phyloP scores from a whole-genome alignment of 2,329 filamentous ascomycete genomes.

The Cladosporium sp. region DNA sequence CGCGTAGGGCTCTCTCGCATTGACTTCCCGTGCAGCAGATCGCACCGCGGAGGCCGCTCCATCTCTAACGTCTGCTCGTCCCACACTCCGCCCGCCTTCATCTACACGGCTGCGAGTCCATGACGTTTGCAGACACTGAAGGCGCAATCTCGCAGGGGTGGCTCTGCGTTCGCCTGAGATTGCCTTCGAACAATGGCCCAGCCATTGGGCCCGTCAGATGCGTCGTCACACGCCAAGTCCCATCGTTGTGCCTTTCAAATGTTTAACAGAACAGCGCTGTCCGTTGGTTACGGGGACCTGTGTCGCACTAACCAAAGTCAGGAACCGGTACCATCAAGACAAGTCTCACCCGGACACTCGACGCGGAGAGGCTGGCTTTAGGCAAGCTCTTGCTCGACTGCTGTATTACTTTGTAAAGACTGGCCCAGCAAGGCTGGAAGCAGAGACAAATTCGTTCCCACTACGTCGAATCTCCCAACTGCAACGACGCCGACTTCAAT shows the following conservation, averaged over 20 bases:
- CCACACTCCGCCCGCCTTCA: background rate
- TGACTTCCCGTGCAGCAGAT: background rate
- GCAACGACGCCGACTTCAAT: background rate
- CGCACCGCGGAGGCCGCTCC: background rate
- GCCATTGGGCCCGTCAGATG: background rate
- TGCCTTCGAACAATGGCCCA: background rate
- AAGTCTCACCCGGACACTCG: constrained; percentile 9
- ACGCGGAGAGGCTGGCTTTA: constrained; percentile 4
- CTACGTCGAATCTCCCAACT: background rate
- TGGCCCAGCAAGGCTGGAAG: constrained; percentile 4
- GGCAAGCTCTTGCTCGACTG: constrained; percentile 5
- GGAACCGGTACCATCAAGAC: constrained; percentile 9
- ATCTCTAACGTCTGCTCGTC: background rate
- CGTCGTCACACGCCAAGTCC: too few species aligned
- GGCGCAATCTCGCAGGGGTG: background rate
- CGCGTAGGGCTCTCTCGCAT: too few species aligned
- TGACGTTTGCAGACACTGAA: constrained; percentile 6
- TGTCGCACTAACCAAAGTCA: constrained; percentile 5
- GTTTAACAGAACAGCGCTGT: too few species aligned
- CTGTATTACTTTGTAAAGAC: constrained; percentile 5
- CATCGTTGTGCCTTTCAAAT: background rate
- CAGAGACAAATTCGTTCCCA: constrained; percentile 3
- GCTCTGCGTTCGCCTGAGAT: background rate
- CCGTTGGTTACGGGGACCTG: background rate
- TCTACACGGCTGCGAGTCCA: constrained; percentile 6